A percentile compares a stretch with the other conserved stretches of the same genome.
phyloP scores from a whole-genome alignment of 441 rosid species.

The Dalechampia spathulata region DNA sequence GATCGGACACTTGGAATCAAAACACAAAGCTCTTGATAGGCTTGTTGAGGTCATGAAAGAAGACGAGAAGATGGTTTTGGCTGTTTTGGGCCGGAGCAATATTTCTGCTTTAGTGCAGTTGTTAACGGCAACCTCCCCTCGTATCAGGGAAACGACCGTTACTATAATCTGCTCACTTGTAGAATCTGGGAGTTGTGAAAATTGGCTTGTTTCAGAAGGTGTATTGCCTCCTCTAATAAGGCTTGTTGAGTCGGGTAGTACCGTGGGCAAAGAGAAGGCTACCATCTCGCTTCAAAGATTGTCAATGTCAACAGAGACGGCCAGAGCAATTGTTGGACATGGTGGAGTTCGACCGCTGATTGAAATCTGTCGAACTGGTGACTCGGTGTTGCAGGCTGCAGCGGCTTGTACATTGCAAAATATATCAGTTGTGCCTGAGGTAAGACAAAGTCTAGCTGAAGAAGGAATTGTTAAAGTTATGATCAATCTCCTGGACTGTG shows the following conservation, averaged over 20 bases:
- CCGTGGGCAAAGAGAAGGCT: conserved; percentile 67
- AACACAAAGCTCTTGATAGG: conserved; percentile 71
- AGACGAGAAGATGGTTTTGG: conserved; percentile 58
- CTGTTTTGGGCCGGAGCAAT: conserved; percentile 57
- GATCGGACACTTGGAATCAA: conserved; percentile 88
- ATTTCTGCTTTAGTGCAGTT: conserved; percentile 68
- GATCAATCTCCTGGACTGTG: conserved; percentile 66
- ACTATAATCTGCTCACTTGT: conserved; percentile 60
- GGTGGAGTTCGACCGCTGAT: conserved; percentile 71
- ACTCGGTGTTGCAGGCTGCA: conserved; percentile 84
- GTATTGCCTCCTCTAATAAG: conserved; percentile 75
- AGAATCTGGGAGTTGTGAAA: conserved; percentile 74
- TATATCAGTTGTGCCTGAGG: conserved; percentile 77
- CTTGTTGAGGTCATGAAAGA: conserved; percentile 76
- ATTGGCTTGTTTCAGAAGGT: conserved; percentile 81
- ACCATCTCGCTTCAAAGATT: conserved; percentile 70
- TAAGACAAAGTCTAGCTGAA: conserved; percentile 66
- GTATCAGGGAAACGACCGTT: conserved; percentile 65
- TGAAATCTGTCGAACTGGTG: conserved; percentile 73
- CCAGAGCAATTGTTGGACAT: conserved; percentile 74
- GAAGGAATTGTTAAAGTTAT: conserved; percentile 74
- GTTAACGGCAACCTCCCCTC: conserved; percentile 69
- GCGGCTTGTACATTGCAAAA: conserved; percentile 77
- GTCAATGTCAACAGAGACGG: conserved; percentile 65
- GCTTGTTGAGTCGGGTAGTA: conserved; percentile 77